Evolutionary conservation across 2,329 filamentous ascomycete species (phyloP).

Genomic region (Penicillium rolfsii): DNA sequence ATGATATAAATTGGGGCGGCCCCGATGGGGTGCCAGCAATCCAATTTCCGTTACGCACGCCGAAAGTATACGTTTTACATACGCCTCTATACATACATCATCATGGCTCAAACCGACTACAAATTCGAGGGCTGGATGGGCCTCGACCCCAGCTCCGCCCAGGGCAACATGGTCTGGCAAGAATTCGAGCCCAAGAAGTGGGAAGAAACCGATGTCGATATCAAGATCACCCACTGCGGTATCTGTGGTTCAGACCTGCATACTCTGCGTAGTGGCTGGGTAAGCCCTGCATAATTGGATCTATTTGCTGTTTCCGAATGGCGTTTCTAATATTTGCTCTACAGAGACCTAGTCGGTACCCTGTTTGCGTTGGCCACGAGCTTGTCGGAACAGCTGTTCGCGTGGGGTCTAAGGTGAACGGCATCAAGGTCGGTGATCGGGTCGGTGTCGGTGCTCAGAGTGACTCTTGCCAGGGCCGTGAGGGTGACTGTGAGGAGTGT

Average conservation of each 20-base stretch:
- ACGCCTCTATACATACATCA: not conserved
- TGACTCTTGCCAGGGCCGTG: slow-evolving; percentile 54
- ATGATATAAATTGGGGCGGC: slow-evolving; percentile 21
- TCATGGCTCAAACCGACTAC: slow-evolving; percentile 43
- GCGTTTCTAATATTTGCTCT: slow-evolving; percentile 3
- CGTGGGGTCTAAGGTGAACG: slow-evolving; percentile 53
- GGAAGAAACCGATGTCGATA: slow-evolving; percentile 67
- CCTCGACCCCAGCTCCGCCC: slow-evolving; percentile 51
- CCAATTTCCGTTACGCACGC: not conserved
- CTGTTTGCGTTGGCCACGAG: slow-evolving; percentile 65
- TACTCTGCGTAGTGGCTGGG: slow-evolving; percentile 55
- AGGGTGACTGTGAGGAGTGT: slow-evolving; percentile 58
- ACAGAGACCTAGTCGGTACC: slow-evolving; percentile 41
- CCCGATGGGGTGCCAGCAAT: not conserved
- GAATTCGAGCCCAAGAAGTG: slow-evolving; percentile 66
- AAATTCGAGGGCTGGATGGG: slow-evolving; percentile 63
- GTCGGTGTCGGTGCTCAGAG: slow-evolving; percentile 64
- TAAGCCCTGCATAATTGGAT: slow-evolving; percentile 24
- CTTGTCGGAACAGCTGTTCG: slow-evolving; percentile 64
- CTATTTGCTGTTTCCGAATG: not conserved
- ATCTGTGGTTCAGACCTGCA: slow-evolving; percentile 67
- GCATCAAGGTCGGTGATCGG: slow-evolving; percentile 40
- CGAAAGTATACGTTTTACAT: not conserved
- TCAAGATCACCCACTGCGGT: slow-evolving; percentile 66
- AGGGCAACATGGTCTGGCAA: slow-evolving; percentile 60